phyloP scores from a whole-genome alignment of 2,329 filamentous ascomycete species.

The Colletotrichum aenigma region DNA sequence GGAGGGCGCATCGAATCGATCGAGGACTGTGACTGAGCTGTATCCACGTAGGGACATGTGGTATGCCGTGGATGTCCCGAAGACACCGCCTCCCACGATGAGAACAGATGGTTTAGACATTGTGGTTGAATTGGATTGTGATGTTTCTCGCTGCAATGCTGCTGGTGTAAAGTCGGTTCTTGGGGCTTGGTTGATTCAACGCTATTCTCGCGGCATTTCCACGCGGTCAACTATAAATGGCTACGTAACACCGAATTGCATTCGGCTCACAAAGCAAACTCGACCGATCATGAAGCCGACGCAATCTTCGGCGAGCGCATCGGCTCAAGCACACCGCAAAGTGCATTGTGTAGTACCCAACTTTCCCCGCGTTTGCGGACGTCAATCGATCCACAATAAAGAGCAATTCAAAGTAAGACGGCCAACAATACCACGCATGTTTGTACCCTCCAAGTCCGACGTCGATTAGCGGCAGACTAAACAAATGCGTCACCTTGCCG shows the following conservation, averaged over 20 bases:
- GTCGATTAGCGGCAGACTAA: background rate
- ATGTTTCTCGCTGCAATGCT: background rate
- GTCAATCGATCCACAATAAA: background rate
- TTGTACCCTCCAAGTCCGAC: background rate
- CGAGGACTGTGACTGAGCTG: constrained; percentile 26
- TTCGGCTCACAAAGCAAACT: background rate
- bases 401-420: background rate
- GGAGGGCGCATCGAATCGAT: constrained; percentile 27
- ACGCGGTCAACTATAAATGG: background rate
- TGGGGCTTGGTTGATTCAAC: background rate
- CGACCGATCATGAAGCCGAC: background rate
- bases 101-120: constrained; percentile 30
- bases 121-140: background rate
- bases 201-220: background rate
- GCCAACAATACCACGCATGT: background rate
- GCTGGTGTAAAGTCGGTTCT: background rate
- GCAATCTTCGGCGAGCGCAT: background rate
- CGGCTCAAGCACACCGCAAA: background rate
- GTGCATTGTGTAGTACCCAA: background rate
- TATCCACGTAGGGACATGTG: constrained; percentile 27
- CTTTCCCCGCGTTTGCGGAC: background rate
- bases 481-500: background rate
- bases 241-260: too few species aligned
- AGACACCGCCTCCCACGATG: constrained; percentile 30
- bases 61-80: constrained; percentile 38